A percentile compares a stretch with the other conserved stretches of the same genome.
These are phyloP conservation scores for Oxyria digyna DNA, from an alignment of 148 eudicot genomes.

Conservation along the genomic window DNA sequence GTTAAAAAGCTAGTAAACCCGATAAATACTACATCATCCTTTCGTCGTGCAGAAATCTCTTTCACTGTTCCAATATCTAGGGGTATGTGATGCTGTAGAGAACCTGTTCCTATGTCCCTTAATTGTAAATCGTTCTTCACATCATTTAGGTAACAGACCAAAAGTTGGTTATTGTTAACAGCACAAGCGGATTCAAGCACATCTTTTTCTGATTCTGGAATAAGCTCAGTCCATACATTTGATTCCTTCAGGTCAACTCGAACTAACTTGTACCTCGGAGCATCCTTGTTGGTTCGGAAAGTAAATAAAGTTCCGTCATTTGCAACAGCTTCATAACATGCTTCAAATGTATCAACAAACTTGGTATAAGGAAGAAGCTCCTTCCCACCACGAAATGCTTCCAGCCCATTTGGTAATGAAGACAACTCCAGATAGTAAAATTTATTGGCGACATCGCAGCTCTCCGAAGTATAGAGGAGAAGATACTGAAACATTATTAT, in stretches of 20 bases:
- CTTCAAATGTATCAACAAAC: slow-evolving; percentile 82
- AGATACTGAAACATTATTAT: slow-evolving; percentile 24
- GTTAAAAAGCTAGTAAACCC: slow-evolving; percentile 75
- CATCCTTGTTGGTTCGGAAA: slow-evolving; percentile 78
- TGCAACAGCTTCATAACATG: slow-evolving; percentile 54
- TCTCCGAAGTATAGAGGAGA: slow-evolving; percentile 48
- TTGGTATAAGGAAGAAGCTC: slow-evolving; percentile 71
- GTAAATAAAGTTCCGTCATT: slow-evolving; percentile 77
- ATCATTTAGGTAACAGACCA: slow-evolving; percentile 75
- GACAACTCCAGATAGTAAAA: slow-evolving; percentile 69
- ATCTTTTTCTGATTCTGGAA: slow-evolving; percentile 64
- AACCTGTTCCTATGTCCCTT: slow-evolving; percentile 66
- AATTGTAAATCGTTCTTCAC: slow-evolving; percentile 74
- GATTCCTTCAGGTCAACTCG: slow-evolving; percentile 77
- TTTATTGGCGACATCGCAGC: slow-evolving; percentile 78
- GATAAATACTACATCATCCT: slow-evolving; percentile 51
- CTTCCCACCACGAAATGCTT: slow-evolving; percentile 42
- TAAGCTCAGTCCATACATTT: slow-evolving; percentile 52
- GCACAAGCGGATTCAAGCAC: slow-evolving; percentile 83
- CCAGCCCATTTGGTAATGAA: slow-evolving; percentile 51
- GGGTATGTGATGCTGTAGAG: slow-evolving; percentile 54
- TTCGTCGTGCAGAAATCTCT: slow-evolving; percentile 56
- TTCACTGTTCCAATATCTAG: slow-evolving; percentile 81
- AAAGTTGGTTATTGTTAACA: slow-evolving; percentile 51
- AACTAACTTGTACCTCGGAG: slow-evolving; percentile 79